phyloP scores from a whole-genome alignment of 2,329 filamentous ascomycete species.

The Aspergillus fumigatus region DNA sequence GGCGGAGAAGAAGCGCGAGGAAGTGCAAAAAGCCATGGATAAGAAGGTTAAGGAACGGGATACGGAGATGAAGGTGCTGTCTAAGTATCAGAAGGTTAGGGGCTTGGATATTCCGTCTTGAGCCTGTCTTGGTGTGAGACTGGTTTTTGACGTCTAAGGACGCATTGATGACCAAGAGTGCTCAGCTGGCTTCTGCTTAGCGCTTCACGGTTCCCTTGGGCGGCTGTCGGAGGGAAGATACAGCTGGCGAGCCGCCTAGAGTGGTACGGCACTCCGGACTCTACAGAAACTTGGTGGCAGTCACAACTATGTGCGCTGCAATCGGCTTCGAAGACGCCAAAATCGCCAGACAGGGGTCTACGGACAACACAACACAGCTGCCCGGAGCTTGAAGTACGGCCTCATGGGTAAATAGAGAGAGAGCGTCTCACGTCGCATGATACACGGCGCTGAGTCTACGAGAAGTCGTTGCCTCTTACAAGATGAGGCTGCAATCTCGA shows the following conservation, averaged over 20 bases:
- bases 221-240: not conserved
- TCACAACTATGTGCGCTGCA: not conserved
- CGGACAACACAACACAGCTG: not conserved
- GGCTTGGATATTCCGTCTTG: conserved; percentile 26
- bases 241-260: not conserved
- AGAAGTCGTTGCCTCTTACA: not conserved
- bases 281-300: not conserved
- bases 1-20: conserved; percentile 34
- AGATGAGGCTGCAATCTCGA: not conserved
- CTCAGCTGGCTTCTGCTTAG: not conserved
- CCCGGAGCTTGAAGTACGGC: not conserved
- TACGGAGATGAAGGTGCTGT: conserved; percentile 39
- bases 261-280: not conserved
- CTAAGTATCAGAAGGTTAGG: conserved; percentile 39
- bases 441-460: not conserved
- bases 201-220: not conserved
- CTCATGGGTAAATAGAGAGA: not conserved
- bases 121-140: conserved; percentile 1
- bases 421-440: not conserved
- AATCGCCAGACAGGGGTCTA: not conserved
- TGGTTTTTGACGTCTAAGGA: not conserved
- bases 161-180: not conserved
- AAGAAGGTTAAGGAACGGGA: conserved; percentile 41
- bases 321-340: not conserved
- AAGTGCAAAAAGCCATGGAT: conserved; percentile 38